A percentile compares a stretch with the other conserved stretches of the same genome.
These are phyloP conservation scores for Coelastrella sp. DNA, from an alignment of 139 green algal species.

Conservation along the genomic window DNA sequence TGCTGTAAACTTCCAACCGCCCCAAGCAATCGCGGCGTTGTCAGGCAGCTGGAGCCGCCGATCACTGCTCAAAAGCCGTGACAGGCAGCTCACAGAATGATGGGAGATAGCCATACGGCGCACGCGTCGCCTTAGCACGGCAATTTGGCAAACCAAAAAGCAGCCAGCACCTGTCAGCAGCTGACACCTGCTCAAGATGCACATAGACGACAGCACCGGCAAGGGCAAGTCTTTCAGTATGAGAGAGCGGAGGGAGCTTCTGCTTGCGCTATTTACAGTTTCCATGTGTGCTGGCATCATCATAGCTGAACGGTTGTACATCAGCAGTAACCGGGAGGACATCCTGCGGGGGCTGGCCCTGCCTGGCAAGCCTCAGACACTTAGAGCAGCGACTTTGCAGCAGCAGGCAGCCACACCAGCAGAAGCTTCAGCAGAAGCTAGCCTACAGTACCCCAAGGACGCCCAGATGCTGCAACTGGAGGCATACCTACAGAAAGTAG, in stretches of 20 bases:
- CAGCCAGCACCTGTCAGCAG: not conserved
- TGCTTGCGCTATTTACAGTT: slow-evolving; percentile 67
- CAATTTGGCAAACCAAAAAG: no score
- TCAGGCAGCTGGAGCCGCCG: no score
- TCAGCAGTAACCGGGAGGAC: slow-evolving; percentile 46
- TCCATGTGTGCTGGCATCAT: slow-evolving; percentile 80
- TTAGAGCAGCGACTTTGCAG: slow-evolving; percentile 21
- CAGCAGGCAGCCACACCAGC: not conserved
- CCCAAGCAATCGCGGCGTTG: no score
- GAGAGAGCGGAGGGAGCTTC: slow-evolving; percentile 45
- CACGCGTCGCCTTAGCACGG: no score
- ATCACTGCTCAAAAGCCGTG: no score
- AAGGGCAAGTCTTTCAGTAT: slow-evolving; percentile 35
- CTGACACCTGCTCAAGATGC: not conserved
- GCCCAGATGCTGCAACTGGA: slow-evolving; percentile 46
- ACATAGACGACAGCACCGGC: slow-evolving; percentile 33
- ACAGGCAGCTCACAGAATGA: no score
- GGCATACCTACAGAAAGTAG: slow-evolving; percentile 72
- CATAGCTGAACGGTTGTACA: slow-evolving; percentile 73
- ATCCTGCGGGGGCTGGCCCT: slow-evolving; percentile 22
- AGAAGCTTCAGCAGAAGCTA: slow-evolving; percentile 6
- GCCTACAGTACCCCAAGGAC: slow-evolving; percentile 7
- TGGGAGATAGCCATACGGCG: no score
- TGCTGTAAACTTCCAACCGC: no score
- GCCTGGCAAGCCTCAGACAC: slow-evolving; percentile 2